Conservation (phyloP, 1,284 basidiomycete genomes). For the Leccinum fallax region DNA sequence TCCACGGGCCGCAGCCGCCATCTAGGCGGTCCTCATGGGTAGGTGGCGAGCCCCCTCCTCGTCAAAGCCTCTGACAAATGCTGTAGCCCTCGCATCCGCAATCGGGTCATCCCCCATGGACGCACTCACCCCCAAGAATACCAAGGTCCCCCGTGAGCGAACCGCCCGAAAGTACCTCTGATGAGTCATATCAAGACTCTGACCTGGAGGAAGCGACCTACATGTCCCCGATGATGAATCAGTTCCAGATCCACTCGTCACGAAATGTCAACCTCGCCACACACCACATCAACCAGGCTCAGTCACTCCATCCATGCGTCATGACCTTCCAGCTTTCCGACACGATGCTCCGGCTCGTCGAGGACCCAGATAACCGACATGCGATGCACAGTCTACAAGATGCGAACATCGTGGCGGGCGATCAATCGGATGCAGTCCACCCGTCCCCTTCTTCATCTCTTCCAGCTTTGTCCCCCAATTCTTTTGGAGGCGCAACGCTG, state of each 20-base stretch:
- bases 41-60: constrained; percentile 5
- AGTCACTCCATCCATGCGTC: constrained; percentile 28
- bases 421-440: constrained; percentile 15
- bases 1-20: constrained; percentile 15
- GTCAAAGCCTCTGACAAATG: constrained; percentile 21
- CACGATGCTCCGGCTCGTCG: constrained; percentile 25
- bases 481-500: constrained; percentile 6
- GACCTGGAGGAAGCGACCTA: constrained; percentile 30
- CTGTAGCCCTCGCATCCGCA: constrained; percentile 27
- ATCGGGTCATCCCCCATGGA: constrained; percentile 18
- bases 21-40: constrained; percentile 32
- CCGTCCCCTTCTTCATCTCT: constrained; percentile 7
- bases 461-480: constrained; percentile 3
- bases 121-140: constrained; percentile 13
- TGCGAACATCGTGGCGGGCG: constrained; percentile 20
- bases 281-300: constrained; percentile 12
- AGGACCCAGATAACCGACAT: constrained; percentile 33
- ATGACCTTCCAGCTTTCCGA: constrained; percentile 37
- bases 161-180: constrained; percentile 35
- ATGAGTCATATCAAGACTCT: constrained; percentile 37
- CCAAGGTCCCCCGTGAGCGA: constrained; percentile 35
- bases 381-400: constrained; percentile 20
- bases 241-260: constrained; percentile 32
- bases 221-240: constrained; percentile 38
- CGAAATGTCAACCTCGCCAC: constrained; percentile 10